phyloP scores from a whole-genome alignment of 2,329 filamentous ascomycete species.

The Fusarium udum region DNA sequence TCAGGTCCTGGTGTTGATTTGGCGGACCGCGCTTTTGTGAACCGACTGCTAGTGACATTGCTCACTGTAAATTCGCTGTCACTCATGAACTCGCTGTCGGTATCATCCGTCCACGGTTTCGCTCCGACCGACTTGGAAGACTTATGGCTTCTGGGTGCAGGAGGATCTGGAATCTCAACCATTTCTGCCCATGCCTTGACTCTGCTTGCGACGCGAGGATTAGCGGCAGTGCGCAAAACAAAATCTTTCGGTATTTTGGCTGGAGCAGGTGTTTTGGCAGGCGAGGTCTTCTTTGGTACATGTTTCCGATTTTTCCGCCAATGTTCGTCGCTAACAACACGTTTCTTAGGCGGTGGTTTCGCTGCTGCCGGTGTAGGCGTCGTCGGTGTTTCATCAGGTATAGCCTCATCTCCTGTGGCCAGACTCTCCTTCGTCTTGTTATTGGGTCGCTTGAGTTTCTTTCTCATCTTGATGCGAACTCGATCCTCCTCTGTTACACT shows the following conservation, averaged over 20 bases:
- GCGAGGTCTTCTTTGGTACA: slow-evolving; percentile 54
- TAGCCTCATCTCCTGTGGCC: slow-evolving; percentile 36
- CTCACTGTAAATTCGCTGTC: slow-evolving; percentile 46
- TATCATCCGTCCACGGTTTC: slow-evolving; percentile 40
- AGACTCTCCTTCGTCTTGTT: slow-evolving; percentile 44
- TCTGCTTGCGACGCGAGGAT: slow-evolving; percentile 66
- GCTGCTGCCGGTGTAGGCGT: slow-evolving; percentile 33
- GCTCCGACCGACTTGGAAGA: slow-evolving; percentile 49
- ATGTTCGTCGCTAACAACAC: slow-evolving; percentile 91
- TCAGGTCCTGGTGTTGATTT: slow-evolving; percentile 45
- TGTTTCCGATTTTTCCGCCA: slow-evolving; percentile 75
- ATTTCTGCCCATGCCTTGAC: slow-evolving; percentile 69
- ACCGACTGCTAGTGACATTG: slow-evolving; percentile 35
- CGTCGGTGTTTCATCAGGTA: slow-evolving; percentile 27
- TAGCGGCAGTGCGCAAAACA: slow-evolving; percentile 60
- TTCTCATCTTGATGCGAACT: slow-evolving; percentile 64
- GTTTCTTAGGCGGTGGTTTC: slow-evolving; percentile 80
- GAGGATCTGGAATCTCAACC: slow-evolving; percentile 60
- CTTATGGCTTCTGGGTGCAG: slow-evolving; percentile 49
- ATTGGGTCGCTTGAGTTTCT: slow-evolving; percentile 53
- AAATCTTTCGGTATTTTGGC: slow-evolving; percentile 67
- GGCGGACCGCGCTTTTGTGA: slow-evolving; percentile 34
- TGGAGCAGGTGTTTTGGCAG: slow-evolving; percentile 44
- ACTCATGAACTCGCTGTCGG: slow-evolving; percentile 43
- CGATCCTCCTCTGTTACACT: slow-evolving; percentile 71